Base-by-base conservation (phyloP, 1,139 yeast species). In the Blastobotrys arbuscula region DNA sequence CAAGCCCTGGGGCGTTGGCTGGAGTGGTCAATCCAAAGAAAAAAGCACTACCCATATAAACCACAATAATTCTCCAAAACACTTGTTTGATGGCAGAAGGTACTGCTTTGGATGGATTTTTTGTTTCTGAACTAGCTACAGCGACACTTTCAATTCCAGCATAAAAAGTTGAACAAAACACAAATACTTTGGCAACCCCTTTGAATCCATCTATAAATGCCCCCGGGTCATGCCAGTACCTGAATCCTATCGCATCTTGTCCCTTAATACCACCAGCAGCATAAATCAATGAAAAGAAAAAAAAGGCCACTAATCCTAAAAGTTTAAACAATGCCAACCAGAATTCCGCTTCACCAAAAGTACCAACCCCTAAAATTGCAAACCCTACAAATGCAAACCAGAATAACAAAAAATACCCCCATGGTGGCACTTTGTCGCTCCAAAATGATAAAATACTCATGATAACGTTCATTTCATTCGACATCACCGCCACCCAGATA, bases 91-190 rank as follows among this genome's bases (percentile, higher is more conserved):
- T 78, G 34, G 89, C 88, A 51, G 72, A 69, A 48, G 90, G 88
- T 47, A 84, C 72, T 6, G 84, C 71, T 59, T 73, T 75, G 63
- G 83, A 74, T 47, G 95, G 95, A 64, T 84, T 81, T 42, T 73
- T 74, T 41, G 95, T 80, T 68, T 88, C 96, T 16, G 94, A 88
- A 35, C 95, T 88, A 18, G 95, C 89, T 55, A 88, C 71, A 49
- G 94, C 94, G 50, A 83, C 84, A 61, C 84, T 74, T 68, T 86
- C 95, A 45, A 84, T 79, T 59, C 94, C 94, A 48, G 90, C 89
- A 60, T 85, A 84, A 2, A 96, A 81, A 67, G 87, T 88, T 4
- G 96, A 94, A 28, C 95, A 92, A 33, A 82, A 78, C 45, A 88
- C 88, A 60, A 89, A 84, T 26, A 84, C 84, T 13, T 86, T 72